Evolutionary conservation across 495 filamentous ascomycete genomes (phyloP).

Genomic region (Penicillium parvum): DNA sequence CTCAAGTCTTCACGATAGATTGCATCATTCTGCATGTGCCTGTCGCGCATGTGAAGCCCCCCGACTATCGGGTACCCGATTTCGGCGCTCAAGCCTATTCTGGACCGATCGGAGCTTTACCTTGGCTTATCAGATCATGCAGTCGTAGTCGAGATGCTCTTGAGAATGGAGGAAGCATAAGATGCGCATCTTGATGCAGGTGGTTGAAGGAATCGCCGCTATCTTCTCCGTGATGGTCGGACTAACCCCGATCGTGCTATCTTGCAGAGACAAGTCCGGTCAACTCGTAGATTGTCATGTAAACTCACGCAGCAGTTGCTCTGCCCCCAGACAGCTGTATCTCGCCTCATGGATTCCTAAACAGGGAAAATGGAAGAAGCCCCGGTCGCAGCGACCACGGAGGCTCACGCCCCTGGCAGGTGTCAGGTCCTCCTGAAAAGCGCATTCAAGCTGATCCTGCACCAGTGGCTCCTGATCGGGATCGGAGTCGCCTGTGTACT

Average conservation of each 20-base stretch:
- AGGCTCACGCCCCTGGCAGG: background rate
- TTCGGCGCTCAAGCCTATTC: slow-evolving; percentile 11
- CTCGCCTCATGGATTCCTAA: background rate
- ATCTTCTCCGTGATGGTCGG: slow-evolving; percentile 15
- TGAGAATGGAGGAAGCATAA: too few relatives aligned
- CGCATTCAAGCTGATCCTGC: slow-evolving; percentile 35
- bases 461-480: slow-evolving; percentile 55
- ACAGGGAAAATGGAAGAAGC: slow-evolving; percentile 13
- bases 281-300: too few relatives aligned
- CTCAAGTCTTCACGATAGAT: background rate
- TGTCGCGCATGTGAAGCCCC: slow-evolving; percentile 1
- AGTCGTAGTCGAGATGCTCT: too few relatives aligned
- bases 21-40: slow-evolving; percentile 13
- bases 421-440: slow-evolving; percentile 14
- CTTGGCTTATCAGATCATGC: slow-evolving; percentile 4
- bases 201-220: slow-evolving; percentile 16
- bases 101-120: background rate
- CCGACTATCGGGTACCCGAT: slow-evolving; percentile 23
- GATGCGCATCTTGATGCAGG: background rate
- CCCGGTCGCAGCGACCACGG: background rate
- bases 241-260: slow-evolving; percentile 22
- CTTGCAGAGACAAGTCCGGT: too few relatives aligned
- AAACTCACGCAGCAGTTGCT: too few relatives aligned
- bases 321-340: background rate
- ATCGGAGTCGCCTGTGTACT: slow-evolving; percentile 48